phyloP scores from a whole-genome alignment of 495 filamentous ascomycete genomes.

The Zalerion maritima region DNA sequence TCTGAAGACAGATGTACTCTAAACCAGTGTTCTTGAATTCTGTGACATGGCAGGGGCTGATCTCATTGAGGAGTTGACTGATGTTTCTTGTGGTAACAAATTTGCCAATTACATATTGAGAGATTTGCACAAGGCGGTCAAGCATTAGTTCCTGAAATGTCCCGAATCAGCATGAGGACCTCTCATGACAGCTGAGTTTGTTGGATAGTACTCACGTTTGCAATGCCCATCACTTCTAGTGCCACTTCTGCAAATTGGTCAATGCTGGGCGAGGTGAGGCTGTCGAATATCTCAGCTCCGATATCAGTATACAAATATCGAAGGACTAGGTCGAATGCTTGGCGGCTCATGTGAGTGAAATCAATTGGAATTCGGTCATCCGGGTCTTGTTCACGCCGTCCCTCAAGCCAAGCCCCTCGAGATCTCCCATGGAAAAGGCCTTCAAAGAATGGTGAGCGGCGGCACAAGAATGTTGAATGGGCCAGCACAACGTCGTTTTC shows the following conservation, averaged over 20 bases:
- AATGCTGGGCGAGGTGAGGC: conserved; percentile 50
- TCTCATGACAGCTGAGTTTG: too few relatives aligned
- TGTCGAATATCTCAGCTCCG: conserved; percentile 68
- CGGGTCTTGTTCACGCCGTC: conserved; percentile 40
- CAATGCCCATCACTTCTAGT: conserved; percentile 81
- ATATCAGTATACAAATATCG: conserved; percentile 73
- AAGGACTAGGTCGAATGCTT: conserved; percentile 64
- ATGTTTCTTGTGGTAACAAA: conserved; percentile 84
- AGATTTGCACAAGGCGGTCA: conserved; percentile 75
- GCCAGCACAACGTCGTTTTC: conserved; percentile 48
- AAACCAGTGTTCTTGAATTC: conserved; percentile 80
- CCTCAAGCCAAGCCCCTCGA: conserved; percentile 64
- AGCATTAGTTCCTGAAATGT: conserved; percentile 97
- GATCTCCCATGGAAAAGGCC: conserved; percentile 79
- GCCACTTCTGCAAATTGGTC: conserved; percentile 77
- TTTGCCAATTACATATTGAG: conserved; percentile 73
- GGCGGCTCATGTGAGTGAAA: conserved; percentile 59
- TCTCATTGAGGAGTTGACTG: conserved; percentile 64
- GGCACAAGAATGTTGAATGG: conserved; percentile 65
- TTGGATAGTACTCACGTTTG: too few relatives aligned
- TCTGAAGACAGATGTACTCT: conserved; percentile 81
- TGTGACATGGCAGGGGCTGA: conserved; percentile 64
- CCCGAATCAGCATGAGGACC: too few relatives aligned
- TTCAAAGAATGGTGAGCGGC: conserved; percentile 84
- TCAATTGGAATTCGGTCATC: conserved; percentile 53